These are phyloP conservation scores for Fusarium illudens DNA, from an alignment of 2,329 filamentous ascomycete species.

Conservation along the genomic window DNA sequence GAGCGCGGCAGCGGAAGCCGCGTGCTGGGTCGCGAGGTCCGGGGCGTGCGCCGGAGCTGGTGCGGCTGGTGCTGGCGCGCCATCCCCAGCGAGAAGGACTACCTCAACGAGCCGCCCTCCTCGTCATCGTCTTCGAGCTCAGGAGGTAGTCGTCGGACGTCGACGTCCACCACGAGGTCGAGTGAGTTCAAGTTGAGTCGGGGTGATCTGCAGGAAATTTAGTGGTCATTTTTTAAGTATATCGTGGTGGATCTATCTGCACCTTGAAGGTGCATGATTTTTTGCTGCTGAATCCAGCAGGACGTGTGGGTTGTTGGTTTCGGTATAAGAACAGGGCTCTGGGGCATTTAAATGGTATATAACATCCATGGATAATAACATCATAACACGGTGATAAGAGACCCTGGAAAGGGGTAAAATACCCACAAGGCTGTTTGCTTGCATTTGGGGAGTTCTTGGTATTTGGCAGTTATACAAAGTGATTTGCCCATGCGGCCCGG, in stretches of 20 bases:
- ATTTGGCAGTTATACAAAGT: conserved; percentile 41
- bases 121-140: conserved; percentile 39
- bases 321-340: not conserved
- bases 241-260: not conserved
- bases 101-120: conserved; percentile 37
- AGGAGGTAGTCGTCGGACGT: conserved; percentile 35
- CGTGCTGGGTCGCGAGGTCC: conserved; percentile 75
- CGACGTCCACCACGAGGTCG: conserved; percentile 33
- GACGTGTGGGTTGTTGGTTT: not conserved
- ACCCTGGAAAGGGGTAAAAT: conserved; percentile 4
- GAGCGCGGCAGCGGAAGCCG: conserved; percentile 69
- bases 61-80: conserved; percentile 91
- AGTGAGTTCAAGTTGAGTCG: conserved; percentile 23
- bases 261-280: not conserved
- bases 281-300: not conserved
- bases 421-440: conserved; percentile 27
- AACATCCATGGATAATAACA: conserved; percentile 1
- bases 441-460: conserved; percentile 33
- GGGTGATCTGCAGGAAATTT: not conserved
- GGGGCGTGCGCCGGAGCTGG: conserved; percentile 78
- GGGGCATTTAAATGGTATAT: not conserved
- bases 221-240: not conserved
- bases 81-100: conserved; percentile 66
- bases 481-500: conserved; percentile 20
- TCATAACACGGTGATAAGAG: not conserved